A percentile compares a stretch with the other conserved stretches of the same genome.
phyloP scores from a whole-genome alignment of 495 filamentous ascomycete species.

The Chaetomium tenue region DNA sequence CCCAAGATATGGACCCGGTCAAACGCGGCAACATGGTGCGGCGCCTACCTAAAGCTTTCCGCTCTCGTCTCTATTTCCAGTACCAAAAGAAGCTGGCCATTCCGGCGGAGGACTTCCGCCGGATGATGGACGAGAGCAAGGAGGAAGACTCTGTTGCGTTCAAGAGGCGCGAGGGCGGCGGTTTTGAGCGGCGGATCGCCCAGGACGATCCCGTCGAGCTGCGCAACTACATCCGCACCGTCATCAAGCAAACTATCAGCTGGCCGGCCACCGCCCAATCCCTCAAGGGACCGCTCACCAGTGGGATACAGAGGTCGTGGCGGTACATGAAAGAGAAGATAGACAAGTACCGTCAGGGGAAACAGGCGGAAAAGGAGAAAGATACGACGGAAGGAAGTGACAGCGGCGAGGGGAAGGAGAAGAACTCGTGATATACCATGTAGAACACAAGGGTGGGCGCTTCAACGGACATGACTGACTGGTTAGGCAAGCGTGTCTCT shows the following conservation, averaged over 20 bases:
- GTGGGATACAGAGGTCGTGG: slow-evolving; percentile 64
- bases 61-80: slow-evolving; percentile 85
- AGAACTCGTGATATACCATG: slow-evolving; percentile 18
- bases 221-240: slow-evolving; percentile 61
- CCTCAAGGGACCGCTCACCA: slow-evolving; percentile 74
- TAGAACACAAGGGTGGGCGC: background rate
- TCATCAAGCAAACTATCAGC: slow-evolving; percentile 79
- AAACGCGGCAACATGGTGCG: slow-evolving; percentile 95
- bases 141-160: slow-evolving; percentile 68
- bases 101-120: slow-evolving; percentile 75
- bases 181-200: slow-evolving; percentile 82
- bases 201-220: slow-evolving; percentile 62
- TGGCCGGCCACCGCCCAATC: slow-evolving; percentile 90
- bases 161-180: slow-evolving; percentile 71
- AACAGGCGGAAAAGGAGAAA: slow-evolving; percentile 24
- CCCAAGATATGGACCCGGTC: slow-evolving; percentile 87
- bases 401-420: background rate
- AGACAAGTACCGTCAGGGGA: slow-evolving; percentile 61
- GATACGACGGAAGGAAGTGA: slow-evolving; percentile 9
- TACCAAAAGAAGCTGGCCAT: slow-evolving; percentile 89
- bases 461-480: background rate
- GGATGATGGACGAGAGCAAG: slow-evolving; percentile 74
- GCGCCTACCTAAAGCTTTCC: slow-evolving; percentile 81
- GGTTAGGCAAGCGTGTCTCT: slow-evolving; percentile 1
- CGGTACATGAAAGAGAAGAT: slow-evolving; percentile 84